Evolutionary conservation across 2,329 filamentous ascomycete species (phyloP), one percentile per base, ranked within the genome.

Genomic region (Lachnum nothofagi): DNA sequence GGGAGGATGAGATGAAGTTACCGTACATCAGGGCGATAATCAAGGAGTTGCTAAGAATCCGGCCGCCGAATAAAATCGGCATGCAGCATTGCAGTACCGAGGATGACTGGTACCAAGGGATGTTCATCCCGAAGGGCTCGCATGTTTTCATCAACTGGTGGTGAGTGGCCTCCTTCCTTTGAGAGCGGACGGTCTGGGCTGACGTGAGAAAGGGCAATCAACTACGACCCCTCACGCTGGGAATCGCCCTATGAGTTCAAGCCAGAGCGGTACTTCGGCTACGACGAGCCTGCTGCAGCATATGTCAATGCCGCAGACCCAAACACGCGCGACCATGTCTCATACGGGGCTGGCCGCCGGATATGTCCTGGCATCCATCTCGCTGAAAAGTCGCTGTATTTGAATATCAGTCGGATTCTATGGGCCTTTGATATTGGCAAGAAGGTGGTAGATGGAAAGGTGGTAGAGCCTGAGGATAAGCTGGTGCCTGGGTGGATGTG

Each of bases 11-110:
- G 29, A 44, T 55, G 2, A 54, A 65, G 3, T 55, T 74, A 3
- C 71, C 69, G 0, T 75, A 73, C 52, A 58, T 74, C 4, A 54
- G 64, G 9, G 66, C 65, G 22, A 54, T 68, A 12, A 63, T 74
- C 38, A 72, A 73, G 33, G 72, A 76, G 55, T 60, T 60, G 0
- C 52, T 72, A 19, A 62, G 72, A 4, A 73, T 71, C 70, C 63
- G 68, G 25, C 68, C 72, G 0, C 61, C 67, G 8, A 55, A 54
- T 23, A 55, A 54, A 41, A 42, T 47, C 65, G 67, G 1, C 20
- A 55, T 57, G 39, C 44, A 50, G 0, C 65, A 67, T 39, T 64
- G 63, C 35, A 61, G 63, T 3, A 61, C 56, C 7, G 56, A 60
- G 35, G 67, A 67, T 31, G 53, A 65, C 17, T 53, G 56, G 48